Evolutionary conservation across 2,329 filamentous ascomycete genomes (phyloP), one percentile per base, ranked within the genome.

Genomic region (Lachnellula willkommii): DNA sequence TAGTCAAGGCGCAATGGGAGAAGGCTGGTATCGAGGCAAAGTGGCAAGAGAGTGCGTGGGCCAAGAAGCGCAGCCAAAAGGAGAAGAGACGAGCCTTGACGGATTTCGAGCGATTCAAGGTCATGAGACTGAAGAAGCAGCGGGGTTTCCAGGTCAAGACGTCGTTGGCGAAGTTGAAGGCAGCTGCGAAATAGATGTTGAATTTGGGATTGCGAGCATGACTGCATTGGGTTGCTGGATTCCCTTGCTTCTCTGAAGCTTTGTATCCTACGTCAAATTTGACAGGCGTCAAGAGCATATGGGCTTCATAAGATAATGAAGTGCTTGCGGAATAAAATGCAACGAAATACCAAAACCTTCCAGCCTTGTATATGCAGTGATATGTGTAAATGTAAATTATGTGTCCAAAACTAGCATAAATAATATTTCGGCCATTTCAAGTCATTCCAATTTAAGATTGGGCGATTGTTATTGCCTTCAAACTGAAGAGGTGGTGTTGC

Each of bases 91-190:
- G 88, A 81, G 84, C 85, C 72, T 83, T 99, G 68, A 95, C 87
- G 79, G 94, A 99, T 84, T 99, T 99, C 75, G 94, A 99, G 83
- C 88, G 94, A 77, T 99, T 97, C 90, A 96, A 99, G 89, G 94
- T 97, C 72, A 83, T 97, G 85, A 88, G 93, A 79, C 83, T 97
- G 80, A 95, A 93, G 88, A 99, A 99, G 87, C 92, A 96, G 88
- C 90, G 92, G 77, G 89, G 92, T 76, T 97, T 95, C 81, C 92
- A 96, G 84, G 88, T 96, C 79, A 88, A 88, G 80, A 97, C 96
- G 88, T 87, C 90, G 72, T 83, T 95, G 74, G 90, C 91, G 75
- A 95, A 96, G 85, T 81, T 95, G 79, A 89, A 88, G 82, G 87
- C 88, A 71, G 79, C 87, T 70, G 87, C 88, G 76, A 90, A 88